A percentile compares a stretch with the other conserved stretches of the same genome.
phyloP scores from a whole-genome alignment of 345 rosid genomes.

The Rhodamnia rubescens region DNA sequence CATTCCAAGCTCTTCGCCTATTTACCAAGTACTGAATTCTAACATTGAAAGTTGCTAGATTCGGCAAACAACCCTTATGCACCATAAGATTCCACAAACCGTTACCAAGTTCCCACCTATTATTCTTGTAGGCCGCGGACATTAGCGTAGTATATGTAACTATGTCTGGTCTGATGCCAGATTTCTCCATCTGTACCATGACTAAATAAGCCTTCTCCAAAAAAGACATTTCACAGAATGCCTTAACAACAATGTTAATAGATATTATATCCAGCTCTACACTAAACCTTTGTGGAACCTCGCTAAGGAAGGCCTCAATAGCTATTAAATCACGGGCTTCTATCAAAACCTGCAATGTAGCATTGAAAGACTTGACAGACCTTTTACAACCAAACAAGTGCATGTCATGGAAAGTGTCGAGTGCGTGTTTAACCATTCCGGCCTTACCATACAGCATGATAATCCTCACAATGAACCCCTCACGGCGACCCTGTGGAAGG shows the following conservation, averaged over 20 bases:
- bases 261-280: slow-evolving; percentile 42
- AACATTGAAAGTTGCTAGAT: slow-evolving; percentile 62
- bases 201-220: slow-evolving; percentile 41
- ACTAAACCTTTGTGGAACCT: slow-evolving; percentile 25
- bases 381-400: slow-evolving; percentile 51
- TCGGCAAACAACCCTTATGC: slow-evolving; percentile 61
- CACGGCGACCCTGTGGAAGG: slow-evolving; percentile 74
- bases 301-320: slow-evolving; percentile 29
- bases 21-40: slow-evolving; percentile 64
- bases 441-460: slow-evolving; percentile 76
- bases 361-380: slow-evolving; percentile 72
- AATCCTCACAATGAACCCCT: slow-evolving; percentile 72
- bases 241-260: slow-evolving; percentile 47
- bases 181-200: slow-evolving; percentile 47
- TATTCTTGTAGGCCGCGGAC: slow-evolving; percentile 48
- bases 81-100: slow-evolving; percentile 84
- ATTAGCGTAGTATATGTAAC: slow-evolving; percentile 64
- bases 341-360: slow-evolving; percentile 46
- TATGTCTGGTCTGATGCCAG: slow-evolving; percentile 58
- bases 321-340: slow-evolving; percentile 36
- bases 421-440: slow-evolving; percentile 62
- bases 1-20: slow-evolving; percentile 53
- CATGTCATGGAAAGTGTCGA: slow-evolving; percentile 51
- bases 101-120: slow-evolving; percentile 43
- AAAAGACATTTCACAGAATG: slow-evolving; percentile 43